Conservation (phyloP, 2,329 filamentous ascomycete species). For the Colletotrichum sansevieriae region DNA sequence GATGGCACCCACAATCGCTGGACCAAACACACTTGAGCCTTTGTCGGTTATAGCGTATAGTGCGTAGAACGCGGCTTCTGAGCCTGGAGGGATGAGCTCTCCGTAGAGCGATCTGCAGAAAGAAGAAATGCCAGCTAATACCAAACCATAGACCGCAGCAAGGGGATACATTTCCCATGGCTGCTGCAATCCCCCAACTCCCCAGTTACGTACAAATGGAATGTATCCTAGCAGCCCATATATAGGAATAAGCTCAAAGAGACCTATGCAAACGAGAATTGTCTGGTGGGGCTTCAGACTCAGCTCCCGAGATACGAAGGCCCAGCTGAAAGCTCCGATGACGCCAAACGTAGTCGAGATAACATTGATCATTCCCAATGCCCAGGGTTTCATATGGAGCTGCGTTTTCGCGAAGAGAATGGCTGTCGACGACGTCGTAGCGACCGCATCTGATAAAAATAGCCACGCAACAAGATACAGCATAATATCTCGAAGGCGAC, state of each 20-base stretch:
- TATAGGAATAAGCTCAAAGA: conserved; percentile 93
- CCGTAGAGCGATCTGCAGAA: conserved; percentile 95
- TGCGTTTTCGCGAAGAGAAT: conserved; percentile 96
- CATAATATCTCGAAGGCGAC: conserved; percentile 78
- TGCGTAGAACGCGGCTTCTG: conserved; percentile 95
- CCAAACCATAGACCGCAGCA: conserved; percentile 90
- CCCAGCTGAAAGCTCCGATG: conserved; percentile 90
- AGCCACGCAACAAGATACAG: conserved; percentile 93
- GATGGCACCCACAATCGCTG: conserved; percentile 92
- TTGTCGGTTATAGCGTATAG: conserved; percentile 99
- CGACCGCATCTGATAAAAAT: conserved; percentile 91
- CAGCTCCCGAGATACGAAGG: conserved; percentile 78
- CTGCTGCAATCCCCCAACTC: conserved; percentile 87
- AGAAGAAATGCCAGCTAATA: conserved; percentile 90
- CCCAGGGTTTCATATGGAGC: conserved; percentile 88
- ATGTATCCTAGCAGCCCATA: conserved; percentile 93
- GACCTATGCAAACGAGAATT: conserved; percentile 88
- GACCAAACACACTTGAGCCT: conserved; percentile 92
- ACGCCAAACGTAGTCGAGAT: conserved; percentile 89
- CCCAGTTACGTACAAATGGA: conserved; percentile 80
- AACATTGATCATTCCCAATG: conserved; percentile 92
- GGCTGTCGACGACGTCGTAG: conserved; percentile 93
- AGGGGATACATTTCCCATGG: conserved; percentile 98
- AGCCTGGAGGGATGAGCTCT: conserved; percentile 93
- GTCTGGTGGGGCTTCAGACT: conserved; percentile 84